Base-by-base conservation (phyloP, 345 rosid genomes). In the Reutealis trisperma region DNA sequence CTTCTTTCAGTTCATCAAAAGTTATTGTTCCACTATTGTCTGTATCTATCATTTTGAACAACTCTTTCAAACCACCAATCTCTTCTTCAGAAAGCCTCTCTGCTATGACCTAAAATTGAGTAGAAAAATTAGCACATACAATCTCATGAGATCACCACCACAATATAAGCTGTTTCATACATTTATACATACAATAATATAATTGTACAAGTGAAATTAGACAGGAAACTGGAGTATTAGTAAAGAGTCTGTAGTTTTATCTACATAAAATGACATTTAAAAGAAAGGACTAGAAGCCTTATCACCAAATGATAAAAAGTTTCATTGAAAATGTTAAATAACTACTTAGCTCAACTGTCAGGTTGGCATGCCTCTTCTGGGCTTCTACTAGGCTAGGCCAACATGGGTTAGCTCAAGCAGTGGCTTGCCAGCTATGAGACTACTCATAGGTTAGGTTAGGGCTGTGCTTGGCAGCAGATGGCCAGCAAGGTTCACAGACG, bases 11-110 rank as follows among this genome's bases (percentile, higher is more conserved):
- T 86, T 92, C 94, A 73, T 92, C 94, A 79, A 88, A 89, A 3
- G 94, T 92, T 74, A 92, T 92, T 52, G 91, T 85, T 61, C 97
- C 94, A 55, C 91, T 92, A 80, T 81, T 82, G 81, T 92, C 96
- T 10, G 92, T 84, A 81, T 91, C 96, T 76, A 88, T 90, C 97
- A 92, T 92, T 61, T 86, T 92, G 85, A 92, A 92, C 77, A 92
- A 81, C 83, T 92, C 94, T 82, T 85, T 92, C 58, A 92, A 83
- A 49, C 97, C 97, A 15, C 91, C 89, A 37, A 92, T 92, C 78
- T 92, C 97, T 86, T 92, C 97, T 80, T 84, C 90, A 7, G 90
- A 90, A 41, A 92, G 90, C 84, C 90, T 90, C 88, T 92, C 94
- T 59, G 92, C 94, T 69, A 92, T 92, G n/a, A 89, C 92, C 92